A percentile compares a stretch with the other conserved stretches of the same genome.
Conservation (phyloP, 306 rosid species). For the Cucurbita argyrosperma region DNA sequence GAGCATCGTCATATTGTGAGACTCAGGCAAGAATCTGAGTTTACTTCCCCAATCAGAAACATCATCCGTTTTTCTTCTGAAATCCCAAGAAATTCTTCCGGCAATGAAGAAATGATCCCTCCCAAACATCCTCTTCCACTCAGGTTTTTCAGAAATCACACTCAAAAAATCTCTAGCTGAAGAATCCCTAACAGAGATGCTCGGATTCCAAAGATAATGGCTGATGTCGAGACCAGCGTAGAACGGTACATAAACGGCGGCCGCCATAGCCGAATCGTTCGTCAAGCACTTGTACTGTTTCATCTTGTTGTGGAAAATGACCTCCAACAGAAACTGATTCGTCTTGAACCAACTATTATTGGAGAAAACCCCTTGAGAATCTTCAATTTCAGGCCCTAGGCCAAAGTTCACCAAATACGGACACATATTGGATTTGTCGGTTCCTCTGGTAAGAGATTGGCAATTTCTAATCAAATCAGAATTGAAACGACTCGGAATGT, state of each 20-base stretch:
- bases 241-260: slow-evolving; percentile 67
- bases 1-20: slow-evolving; percentile 71
- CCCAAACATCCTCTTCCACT: slow-evolving; percentile 71
- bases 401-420: slow-evolving; percentile 48
- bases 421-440: slow-evolving; percentile 60
- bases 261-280: slow-evolving; percentile 40
- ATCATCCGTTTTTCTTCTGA: slow-evolving; percentile 48
- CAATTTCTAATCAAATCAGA: slow-evolving; percentile 33
- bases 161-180: slow-evolving; percentile 38
- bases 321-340: slow-evolving; percentile 65
- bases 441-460: slow-evolving; percentile 47
- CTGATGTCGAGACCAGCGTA: slow-evolving; percentile 86
- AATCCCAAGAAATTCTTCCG: slow-evolving; percentile 92
- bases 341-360: slow-evolving; percentile 53
- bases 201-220: slow-evolving; percentile 46
- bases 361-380: slow-evolving; percentile 23
- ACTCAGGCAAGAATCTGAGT: slow-evolving; percentile 57
- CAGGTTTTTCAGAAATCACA: slow-evolving; percentile 29
- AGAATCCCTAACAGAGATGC: slow-evolving; percentile 41
- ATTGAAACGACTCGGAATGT: slow-evolving; percentile 57
- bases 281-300: slow-evolving; percentile 53
- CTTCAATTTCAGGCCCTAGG: slow-evolving; percentile 33
- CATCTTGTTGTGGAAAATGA: slow-evolving; percentile 72
- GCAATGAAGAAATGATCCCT: slow-evolving; percentile 76
- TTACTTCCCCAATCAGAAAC: slow-evolving; percentile 68